Conservation (phyloP, 345 rosid genomes). For the Salix koriyanagi region DNA sequence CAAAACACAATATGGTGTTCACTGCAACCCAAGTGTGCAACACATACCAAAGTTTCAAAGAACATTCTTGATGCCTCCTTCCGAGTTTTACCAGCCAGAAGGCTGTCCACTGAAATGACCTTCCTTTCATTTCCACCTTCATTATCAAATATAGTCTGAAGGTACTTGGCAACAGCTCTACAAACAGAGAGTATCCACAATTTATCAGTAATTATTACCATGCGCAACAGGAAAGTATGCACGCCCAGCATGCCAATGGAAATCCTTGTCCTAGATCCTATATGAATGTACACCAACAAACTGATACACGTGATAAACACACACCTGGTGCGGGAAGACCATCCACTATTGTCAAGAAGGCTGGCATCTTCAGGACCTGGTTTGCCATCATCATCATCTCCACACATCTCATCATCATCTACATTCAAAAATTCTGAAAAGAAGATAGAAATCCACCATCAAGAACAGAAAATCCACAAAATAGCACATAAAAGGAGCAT, state of each 20-base stretch:
- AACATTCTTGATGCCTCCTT: constrained; percentile 99
- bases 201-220: not conserved
- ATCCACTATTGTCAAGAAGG: constrained; percentile 84
- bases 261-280: not conserved
- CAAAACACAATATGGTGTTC: not conserved
- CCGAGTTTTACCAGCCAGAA: constrained; percentile 85
- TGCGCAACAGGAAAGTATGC: not conserved
- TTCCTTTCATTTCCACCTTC: constrained; percentile 60
- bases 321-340: constrained; percentile 99
- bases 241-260: not conserved
- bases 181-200: not conserved
- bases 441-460: not conserved
- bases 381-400: constrained; percentile 57
- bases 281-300: not conserved
- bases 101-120: constrained; percentile 55
- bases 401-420: constrained; percentile 78
- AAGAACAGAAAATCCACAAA: not conserved
- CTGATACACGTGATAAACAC: not conserved
- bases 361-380: constrained; percentile 49
- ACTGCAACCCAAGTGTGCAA: constrained; percentile 2
- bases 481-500: not conserved
- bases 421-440: constrained; percentile 74
- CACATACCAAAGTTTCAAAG: constrained; percentile 89
- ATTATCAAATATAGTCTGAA: constrained; percentile 63
- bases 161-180: constrained; percentile 94